Evolutionary conservation across 2,329 filamentous ascomycete species (phyloP), one percentile per base, ranked within the genome.

Genomic region (Sarocladiaceae sp.): DNA sequence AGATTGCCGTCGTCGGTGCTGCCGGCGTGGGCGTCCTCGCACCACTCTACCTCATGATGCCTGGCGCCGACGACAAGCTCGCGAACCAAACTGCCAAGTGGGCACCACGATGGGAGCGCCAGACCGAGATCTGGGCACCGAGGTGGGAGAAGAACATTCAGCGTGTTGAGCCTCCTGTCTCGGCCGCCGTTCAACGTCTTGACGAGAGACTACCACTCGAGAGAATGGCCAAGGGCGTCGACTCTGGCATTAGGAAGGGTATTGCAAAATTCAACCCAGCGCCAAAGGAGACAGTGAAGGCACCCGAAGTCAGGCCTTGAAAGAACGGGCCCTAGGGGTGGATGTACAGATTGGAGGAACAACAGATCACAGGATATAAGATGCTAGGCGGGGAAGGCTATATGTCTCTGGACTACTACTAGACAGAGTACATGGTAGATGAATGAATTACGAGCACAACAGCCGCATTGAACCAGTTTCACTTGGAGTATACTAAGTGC

Each of bases 81-180:
- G 69, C 73, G 44, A 61, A 62, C 19, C 74, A 78, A 58, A 80
- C 76, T 3, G 64, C 66, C 47, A 70, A 72, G 53, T 80, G 76
- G 76, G 76, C 76, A 3, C 74, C 75, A 15, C 70, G 73, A 45
- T 80, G 76, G 76, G 75, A 80, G 60, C 66, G 68, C 44, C 78
- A 76, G 60, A 70, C 79, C 55, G 69, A 63, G 50, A 73, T 71
- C 63, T 72, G 79, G 57, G 61, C 65, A 7, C 60, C 64, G n/a
- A 69, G 70, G 13, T 66, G 68, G 21, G 66, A 72, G 58, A 61
- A 63, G 16, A 62, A 68, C 42, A 66, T 74, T 32, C 69, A 72
- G 51, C 66, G 70, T 43, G 64, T 75, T 44, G 65, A 74, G 55
- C 73, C 71, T 2, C 70, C 67, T 16, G 55, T 74, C 43, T 59